Evolutionary conservation across 768 basidiomycete species (phyloP).

Genomic region (Phanerodontia chrysosporium): DNA sequence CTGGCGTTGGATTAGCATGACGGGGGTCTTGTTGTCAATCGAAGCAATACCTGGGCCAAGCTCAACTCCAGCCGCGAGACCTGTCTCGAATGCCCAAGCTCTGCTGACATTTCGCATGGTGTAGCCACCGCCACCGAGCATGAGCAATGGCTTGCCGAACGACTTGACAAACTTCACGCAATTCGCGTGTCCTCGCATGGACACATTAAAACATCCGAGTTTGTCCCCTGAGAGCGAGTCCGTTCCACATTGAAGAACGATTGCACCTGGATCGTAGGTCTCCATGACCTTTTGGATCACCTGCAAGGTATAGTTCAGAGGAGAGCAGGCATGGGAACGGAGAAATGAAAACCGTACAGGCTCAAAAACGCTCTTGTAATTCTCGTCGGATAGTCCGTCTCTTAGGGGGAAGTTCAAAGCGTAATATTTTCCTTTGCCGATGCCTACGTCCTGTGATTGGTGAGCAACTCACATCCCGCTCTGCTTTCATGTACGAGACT

Average conservation of each 20-base stretch:
- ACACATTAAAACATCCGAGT: slow-evolving; percentile 91
- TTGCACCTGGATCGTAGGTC: slow-evolving; percentile 88
- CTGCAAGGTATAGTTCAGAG: slow-evolving; percentile 43
- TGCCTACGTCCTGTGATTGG: slow-evolving; percentile 89
- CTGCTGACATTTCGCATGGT: slow-evolving; percentile 97
- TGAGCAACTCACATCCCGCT: background rate
- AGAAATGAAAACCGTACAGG: slow-evolving; percentile 52
- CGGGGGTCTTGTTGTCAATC: background rate
- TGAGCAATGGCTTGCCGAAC: slow-evolving; percentile 88
- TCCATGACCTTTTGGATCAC: slow-evolving; percentile 94
- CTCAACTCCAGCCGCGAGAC: slow-evolving; percentile 95
- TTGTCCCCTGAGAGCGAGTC: slow-evolving; percentile 97
- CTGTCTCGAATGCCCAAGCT: slow-evolving; percentile 98
- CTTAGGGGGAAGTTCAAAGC: slow-evolving; percentile 92
- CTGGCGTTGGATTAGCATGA: slow-evolving; percentile 35
- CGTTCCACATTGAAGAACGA: slow-evolving; percentile 96
- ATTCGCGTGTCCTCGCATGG: slow-evolving; percentile 96
- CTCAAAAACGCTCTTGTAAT: slow-evolving; percentile 92
- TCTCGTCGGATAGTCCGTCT: slow-evolving; percentile 93
- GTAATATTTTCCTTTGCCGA: slow-evolving; percentile 92
- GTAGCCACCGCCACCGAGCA: slow-evolving; percentile 96
- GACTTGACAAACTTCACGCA: slow-evolving; percentile 97
- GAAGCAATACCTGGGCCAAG: slow-evolving; percentile 66
- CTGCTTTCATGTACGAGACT: background rate
- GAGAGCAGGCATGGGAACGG: background rate